Base-by-base conservation (phyloP, 78 protist species). In the Reticulomyxa filosa region DNA sequence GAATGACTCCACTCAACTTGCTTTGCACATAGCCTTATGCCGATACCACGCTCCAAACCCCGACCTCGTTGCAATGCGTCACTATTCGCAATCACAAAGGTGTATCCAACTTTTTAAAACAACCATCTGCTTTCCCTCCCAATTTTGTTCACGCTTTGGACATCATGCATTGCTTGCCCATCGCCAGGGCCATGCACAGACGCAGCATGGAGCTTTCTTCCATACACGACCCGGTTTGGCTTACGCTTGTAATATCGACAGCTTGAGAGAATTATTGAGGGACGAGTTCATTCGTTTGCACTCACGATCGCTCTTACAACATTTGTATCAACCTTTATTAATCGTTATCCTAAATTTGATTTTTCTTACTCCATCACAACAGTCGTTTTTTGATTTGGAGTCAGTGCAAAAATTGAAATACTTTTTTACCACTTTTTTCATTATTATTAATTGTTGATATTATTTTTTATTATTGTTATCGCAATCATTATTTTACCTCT, bases 151-250 rank as follows among this genome's bases (percentile, higher is more conserved):
- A 90, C 74, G 77, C 88, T 2, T 66, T 88, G 33, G 97, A 90
- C 72, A 56, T 86, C 32, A 74, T 89, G 8, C 97, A 90, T 63
- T 76, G 87, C 90, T 70, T 83, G 27, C 27, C 79, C 57, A 87
- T 92, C 0, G 89, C 94, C 22, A n/a, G n/a, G n/a, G n/a, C n/a
- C n/a, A n/a, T n/a, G n/a, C n/a, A n/a, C n/a, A n/a, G n/a, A n/a
- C n/a, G n/a, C n/a, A 69, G 67, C 23, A 39, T 81, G 7, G 50
- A 67, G 8, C 85, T 78, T 34, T 89, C 90, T n/a, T 68, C 88
- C 0, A 94, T 90, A 23, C 97, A 90, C 71, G 97, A 90, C 65
- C 57, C 78, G 10, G 87, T 27, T 80, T 90, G 97, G 76, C 92
- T 2, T 92, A 90, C 64, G 91, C 94, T 0, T 11, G 65, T 10